Evolutionary conservation across 495 filamentous ascomycete species (phyloP).

Genomic region (Talaromyces wortmannii): DNA sequence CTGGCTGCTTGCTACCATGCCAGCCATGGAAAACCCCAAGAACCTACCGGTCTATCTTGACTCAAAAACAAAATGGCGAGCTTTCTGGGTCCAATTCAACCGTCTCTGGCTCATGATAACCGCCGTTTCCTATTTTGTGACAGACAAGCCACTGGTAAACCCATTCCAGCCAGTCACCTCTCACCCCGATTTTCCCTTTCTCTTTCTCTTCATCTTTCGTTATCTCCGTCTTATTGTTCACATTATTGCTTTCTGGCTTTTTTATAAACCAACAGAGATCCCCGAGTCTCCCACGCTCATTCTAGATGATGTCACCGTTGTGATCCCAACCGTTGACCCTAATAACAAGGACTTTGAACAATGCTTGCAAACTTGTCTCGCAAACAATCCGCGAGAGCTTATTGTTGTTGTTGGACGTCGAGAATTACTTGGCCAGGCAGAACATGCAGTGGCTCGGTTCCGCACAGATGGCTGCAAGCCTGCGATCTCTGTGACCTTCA

Average conservation of each 20-base stretch:
- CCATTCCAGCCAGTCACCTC: background rate
- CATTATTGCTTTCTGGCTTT: slow-evolving; percentile 29
- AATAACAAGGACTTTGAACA: slow-evolving; percentile 18
- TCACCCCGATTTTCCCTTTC: background rate
- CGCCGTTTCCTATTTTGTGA: no score
- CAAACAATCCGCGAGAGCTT: slow-evolving; percentile 22
- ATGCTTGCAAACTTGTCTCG: slow-evolving; percentile 18
- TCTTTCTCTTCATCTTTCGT: slow-evolving; percentile 17
- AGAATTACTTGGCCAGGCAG: slow-evolving; percentile 1
- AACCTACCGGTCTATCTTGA: no score
- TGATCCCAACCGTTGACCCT: slow-evolving; percentile 43
- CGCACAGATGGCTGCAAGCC: slow-evolving; percentile 1
- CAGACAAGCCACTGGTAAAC: no score
- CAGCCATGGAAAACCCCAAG: no score
- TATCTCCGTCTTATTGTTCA: slow-evolving; percentile 41
- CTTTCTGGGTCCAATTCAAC: no score
- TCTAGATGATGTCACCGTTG: slow-evolving; percentile 45
- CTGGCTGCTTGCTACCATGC: no score
- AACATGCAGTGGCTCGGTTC: slow-evolving; percentile 4
- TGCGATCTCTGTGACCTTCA: slow-evolving; percentile 21
- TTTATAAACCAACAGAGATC: slow-evolving; percentile 31
- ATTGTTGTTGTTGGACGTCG: slow-evolving; percentile 26
- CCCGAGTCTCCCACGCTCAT: slow-evolving; percentile 23
- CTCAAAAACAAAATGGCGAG: no score
- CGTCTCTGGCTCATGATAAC: no score